Conservation (phyloP, 805 yeast genomes). For the Kazachstania martiniae region DNA sequence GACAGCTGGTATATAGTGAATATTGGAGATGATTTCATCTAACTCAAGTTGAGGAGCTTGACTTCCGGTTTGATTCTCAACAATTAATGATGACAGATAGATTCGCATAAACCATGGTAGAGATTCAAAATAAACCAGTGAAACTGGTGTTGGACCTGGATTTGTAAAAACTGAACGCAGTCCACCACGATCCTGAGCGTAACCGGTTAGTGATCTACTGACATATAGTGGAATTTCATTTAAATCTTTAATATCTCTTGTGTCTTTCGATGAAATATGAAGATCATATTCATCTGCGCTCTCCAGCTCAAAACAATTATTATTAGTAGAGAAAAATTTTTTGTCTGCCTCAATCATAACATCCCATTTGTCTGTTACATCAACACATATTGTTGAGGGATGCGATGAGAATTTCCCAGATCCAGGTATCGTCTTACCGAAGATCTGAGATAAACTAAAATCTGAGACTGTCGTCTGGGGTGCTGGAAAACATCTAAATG, state of each 20-base stretch:
- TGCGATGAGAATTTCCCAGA: conserved; percentile 45
- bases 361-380: conserved; percentile 40
- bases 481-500: conserved; percentile 71
- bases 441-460: conserved; percentile 53
- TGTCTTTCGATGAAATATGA: conserved; percentile 32
- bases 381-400: conserved; percentile 32
- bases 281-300: conserved; percentile 21
- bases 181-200: conserved; percentile 86
- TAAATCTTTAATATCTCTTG: conserved; percentile 32
- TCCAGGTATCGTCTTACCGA: conserved; percentile 59
- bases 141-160: conserved; percentile 39
- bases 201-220: conserved; percentile 82
- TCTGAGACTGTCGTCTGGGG: conserved; percentile 36
- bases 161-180: conserved; percentile 70
- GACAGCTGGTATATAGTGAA: conserved; percentile 62
- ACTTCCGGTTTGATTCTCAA: conserved; percentile 23
- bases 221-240: conserved; percentile 54
- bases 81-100: conserved; percentile 58
- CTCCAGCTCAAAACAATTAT: conserved; percentile 30
- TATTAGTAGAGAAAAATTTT: conserved; percentile 22
- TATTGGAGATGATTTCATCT: conserved; percentile 35
- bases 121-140: conserved; percentile 61
- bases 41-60: conserved; percentile 10
- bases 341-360: conserved; percentile 22
- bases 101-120: conserved; percentile 90